These are phyloP conservation scores for Ophiorrhiza pumila DNA, from an alignment of 257 asterid genomes.

Conservation along the genomic window DNA sequence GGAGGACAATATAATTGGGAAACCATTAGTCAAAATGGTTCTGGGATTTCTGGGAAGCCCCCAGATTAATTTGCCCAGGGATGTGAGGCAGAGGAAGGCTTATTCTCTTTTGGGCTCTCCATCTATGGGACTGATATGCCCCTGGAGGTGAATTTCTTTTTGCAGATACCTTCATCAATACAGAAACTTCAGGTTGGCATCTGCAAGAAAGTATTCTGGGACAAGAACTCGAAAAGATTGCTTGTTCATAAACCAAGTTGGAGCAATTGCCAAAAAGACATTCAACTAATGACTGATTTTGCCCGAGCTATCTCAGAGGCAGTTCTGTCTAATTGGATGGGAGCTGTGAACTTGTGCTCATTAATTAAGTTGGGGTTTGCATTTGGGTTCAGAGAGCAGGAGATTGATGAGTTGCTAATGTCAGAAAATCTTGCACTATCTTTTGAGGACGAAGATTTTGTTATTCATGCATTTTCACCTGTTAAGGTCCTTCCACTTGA, in stretches of 20 bases:
- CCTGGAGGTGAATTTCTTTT: neutral
- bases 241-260: neutral
- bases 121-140: neutral
- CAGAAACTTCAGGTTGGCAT: neutral
- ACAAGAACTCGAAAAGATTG: neutral
- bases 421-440: too few relatives aligned
- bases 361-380: too few relatives aligned
- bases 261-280: too few relatives aligned
- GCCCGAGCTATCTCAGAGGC: too few relatives aligned
- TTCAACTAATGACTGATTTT: too few relatives aligned
- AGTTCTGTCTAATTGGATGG: too few relatives aligned
- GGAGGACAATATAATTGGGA: neutral
- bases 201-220: neutral
- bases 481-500: too few relatives aligned
- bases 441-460: too few relatives aligned
- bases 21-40: neutral
- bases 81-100: neutral
- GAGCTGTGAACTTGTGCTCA: too few relatives aligned
- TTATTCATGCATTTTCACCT: too few relatives aligned
- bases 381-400: too few relatives aligned
- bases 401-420: too few relatives aligned
- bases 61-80: neutral
- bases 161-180: neutral
- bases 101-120: neutral
- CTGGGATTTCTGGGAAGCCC: neutral